These are phyloP conservation scores for Fusarium sp. DNA, from an alignment of 2,329 filamentous ascomycete genomes.

Conservation along the genomic window DNA sequence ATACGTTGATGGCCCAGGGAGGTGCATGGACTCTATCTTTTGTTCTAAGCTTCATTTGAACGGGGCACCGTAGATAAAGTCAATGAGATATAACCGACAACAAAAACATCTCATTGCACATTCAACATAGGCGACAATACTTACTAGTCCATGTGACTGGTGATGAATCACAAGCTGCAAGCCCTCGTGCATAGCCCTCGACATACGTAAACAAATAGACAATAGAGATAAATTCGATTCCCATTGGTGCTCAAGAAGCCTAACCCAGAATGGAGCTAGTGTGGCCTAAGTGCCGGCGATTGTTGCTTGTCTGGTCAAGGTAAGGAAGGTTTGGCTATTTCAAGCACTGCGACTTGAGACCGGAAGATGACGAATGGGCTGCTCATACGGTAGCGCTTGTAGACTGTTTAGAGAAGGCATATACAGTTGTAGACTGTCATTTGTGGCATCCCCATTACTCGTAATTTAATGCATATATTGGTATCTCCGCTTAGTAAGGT, in stretches of 20 bases:
- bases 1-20: no score
- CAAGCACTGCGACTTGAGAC: fast-evolving
- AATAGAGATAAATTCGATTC: no score
- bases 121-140: fast-evolving
- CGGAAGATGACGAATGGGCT: fast-evolving
- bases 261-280: fast-evolving
- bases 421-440: neutral
- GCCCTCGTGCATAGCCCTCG: fast-evolving
- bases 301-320: fast-evolving
- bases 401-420: neutral
- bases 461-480: neutral
- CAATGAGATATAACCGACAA: no score
- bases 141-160: neutral
- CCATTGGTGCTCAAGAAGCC: fast-evolving
- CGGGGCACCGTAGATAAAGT: no score
- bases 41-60: no score
- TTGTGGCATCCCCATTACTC: neutral
- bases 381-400: fast-evolving
- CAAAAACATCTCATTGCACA: fast-evolving
- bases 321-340: neutral
- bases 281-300: neutral
- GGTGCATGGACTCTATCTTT: no score
- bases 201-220: no score
- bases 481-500: neutral
- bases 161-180: neutral